A percentile compares a stretch with the other conserved stretches of the same genome.
These are phyloP conservation scores for Rhodamnia argentea DNA, from an alignment of 345 rosid genomes.

Conservation along the genomic window DNA sequence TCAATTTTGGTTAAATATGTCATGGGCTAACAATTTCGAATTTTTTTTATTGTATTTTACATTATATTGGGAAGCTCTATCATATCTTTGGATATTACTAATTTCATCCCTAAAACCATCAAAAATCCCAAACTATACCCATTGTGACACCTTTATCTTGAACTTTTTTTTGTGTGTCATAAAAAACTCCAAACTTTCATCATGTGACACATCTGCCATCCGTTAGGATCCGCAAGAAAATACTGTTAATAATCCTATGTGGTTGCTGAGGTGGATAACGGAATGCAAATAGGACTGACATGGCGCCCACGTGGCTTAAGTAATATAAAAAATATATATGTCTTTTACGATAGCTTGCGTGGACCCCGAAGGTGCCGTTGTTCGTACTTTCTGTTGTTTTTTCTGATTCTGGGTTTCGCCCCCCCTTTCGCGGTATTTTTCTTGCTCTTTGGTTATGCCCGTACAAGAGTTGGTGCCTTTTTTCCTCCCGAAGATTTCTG, in stretches of 20 bases:
- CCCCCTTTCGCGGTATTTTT: neutral
- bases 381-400: neutral
- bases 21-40: neutral
- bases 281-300: neutral
- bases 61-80: neutral
- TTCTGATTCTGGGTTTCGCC: too few relatives aligned
- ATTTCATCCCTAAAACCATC: neutral
- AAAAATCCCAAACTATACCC: too few relatives aligned
- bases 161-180: too few relatives aligned
- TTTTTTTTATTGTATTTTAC: neutral
- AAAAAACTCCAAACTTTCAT: too few relatives aligned
- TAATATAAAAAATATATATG: too few relatives aligned
- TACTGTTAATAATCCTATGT: too few relatives aligned
- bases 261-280: neutral
- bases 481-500: neutral
- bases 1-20: neutral
- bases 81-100: neutral
- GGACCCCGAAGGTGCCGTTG: too few relatives aligned
- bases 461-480: neutral
- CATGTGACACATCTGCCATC: too few relatives aligned
- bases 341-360: too few relatives aligned
- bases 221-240: neutral
- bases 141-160: too few relatives aligned
- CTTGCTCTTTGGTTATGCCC: neutral
- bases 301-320: neutral